These are phyloP conservation scores for Rutstroemia sp. DNA, from an alignment of 2,329 filamentous ascomycete genomes.

Conservation along the genomic window DNA sequence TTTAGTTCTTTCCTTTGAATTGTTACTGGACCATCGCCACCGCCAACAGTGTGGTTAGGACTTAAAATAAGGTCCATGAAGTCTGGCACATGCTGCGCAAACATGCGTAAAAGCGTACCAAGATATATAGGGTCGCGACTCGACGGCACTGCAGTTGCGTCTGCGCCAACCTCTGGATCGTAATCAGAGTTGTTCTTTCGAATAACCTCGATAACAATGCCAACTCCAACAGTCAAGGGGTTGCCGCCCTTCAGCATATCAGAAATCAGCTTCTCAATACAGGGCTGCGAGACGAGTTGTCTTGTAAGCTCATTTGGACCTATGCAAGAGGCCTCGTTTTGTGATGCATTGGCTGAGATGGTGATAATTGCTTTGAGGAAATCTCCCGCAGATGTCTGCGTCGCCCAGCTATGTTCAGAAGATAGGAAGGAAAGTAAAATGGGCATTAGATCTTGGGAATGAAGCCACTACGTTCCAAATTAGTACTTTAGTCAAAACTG, in stretches of 20 bases:
- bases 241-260: constrained; percentile 95
- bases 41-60: constrained; percentile 49
- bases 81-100: constrained; percentile 83
- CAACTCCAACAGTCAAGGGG: constrained; percentile 88
- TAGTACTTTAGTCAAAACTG: not conserved
- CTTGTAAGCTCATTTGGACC: constrained; percentile 94
- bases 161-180: constrained; percentile 81
- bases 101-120: constrained; percentile 79
- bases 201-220: constrained; percentile 97
- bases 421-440: constrained; percentile 80
- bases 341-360: constrained; percentile 95
- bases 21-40: constrained; percentile 48
- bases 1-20: constrained; percentile 67
- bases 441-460: constrained; percentile 81
- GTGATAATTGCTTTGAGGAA: constrained; percentile 99
- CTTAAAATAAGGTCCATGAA: constrained; percentile 90
- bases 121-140: constrained; percentile 92
- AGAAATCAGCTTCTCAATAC: constrained; percentile 74
- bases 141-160: constrained; percentile 71
- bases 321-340: constrained; percentile 98
- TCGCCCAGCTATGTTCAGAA: constrained; percentile 76
- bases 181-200: constrained; percentile 99
- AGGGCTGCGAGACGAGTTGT: constrained; percentile 81
- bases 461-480: constrained; percentile 66
- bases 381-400: constrained; percentile 93